phyloP scores from a whole-genome alignment of 73 alveolate genomes.

The Paramecium octaurelia region DNA sequence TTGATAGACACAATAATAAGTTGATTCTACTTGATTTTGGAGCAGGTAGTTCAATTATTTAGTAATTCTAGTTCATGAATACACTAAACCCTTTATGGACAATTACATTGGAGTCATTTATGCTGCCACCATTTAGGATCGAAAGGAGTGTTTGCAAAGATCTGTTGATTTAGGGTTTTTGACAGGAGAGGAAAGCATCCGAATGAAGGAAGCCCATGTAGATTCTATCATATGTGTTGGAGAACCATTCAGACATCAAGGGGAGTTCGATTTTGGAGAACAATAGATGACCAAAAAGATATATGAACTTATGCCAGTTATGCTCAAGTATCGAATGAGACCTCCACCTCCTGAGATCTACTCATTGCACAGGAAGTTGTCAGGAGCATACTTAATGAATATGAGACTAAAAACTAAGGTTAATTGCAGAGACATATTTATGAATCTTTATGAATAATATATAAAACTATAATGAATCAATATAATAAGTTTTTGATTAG shows the following conservation, averaged over 20 bases:
- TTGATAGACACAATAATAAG: constrained; percentile 59
- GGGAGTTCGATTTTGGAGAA: constrained; percentile 72
- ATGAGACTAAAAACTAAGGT: constrained; percentile 43
- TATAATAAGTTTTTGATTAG: not conserved
- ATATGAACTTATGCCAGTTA: constrained; percentile 68
- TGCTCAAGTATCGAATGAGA: constrained; percentile 75
- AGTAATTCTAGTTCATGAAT: constrained; percentile 50
- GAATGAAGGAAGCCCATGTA: constrained; percentile 80
- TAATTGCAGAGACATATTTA: not conserved
- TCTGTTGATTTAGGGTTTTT: constrained; percentile 68
- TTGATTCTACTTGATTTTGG: constrained; percentile 80
- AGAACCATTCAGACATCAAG: constrained; percentile 73
- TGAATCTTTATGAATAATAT: not conserved
- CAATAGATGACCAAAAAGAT: constrained; percentile 66
- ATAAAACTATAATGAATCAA: not conserved
- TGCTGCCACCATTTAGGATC: constrained; percentile 67
- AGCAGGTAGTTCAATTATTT: constrained; percentile 54
- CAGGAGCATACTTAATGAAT: constrained; percentile 63
- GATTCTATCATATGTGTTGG: constrained; percentile 71
- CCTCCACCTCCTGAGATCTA: constrained; percentile 86
- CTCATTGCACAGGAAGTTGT: constrained; percentile 75
- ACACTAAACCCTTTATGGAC: constrained; percentile 64
- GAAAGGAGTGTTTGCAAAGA: constrained; percentile 59
- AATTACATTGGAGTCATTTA: constrained; percentile 68
- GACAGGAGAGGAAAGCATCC: constrained; percentile 84